phyloP scores from a whole-genome alignment of 148 eudicot species.

The Nepenthes mirabilis region DNA sequence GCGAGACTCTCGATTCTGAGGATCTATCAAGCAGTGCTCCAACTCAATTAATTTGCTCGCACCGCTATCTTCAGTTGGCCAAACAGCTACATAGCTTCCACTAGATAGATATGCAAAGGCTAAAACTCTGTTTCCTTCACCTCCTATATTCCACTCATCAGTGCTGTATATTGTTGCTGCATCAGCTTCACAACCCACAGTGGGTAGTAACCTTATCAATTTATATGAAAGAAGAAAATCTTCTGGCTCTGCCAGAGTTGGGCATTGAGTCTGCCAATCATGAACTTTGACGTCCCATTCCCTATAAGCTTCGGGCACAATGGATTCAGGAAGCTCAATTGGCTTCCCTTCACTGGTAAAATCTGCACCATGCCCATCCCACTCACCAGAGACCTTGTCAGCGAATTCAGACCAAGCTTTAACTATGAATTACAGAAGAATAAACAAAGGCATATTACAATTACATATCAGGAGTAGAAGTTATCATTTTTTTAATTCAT shows the following conservation, averaged over 20 bases:
- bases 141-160: slow-evolving; percentile 35
- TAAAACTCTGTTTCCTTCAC: slow-evolving; percentile 14
- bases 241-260: slow-evolving; percentile 53
- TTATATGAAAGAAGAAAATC: slow-evolving; percentile 31
- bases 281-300: slow-evolving; percentile 93
- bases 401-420: slow-evolving; percentile 73
- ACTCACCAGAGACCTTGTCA: slow-evolving; percentile 75
- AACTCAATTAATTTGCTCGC: slow-evolving; percentile 38
- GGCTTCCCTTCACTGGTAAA: slow-evolving; percentile 61
- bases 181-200: slow-evolving; percentile 99
- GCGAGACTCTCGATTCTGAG: slow-evolving; percentile 58
- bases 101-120: slow-evolving; percentile 55
- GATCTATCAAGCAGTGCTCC: slow-evolving; percentile 88
- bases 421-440: slow-evolving; percentile 1
- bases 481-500: too few species aligned
- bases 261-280: slow-evolving; percentile 99
- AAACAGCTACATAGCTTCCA: slow-evolving; percentile 68
- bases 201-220: slow-evolving; percentile 67
- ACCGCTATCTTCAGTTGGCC: slow-evolving; percentile 21
- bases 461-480: too few species aligned
- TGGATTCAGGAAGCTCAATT: slow-evolving; percentile 71
- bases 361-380: slow-evolving; percentile 97
- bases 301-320: slow-evolving; percentile 79
- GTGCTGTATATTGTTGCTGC: slow-evolving; percentile 65
- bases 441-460: not conserved